Conservation (phyloP, 768 basidiomycete species). For the Kwoniella sp. region DNA sequence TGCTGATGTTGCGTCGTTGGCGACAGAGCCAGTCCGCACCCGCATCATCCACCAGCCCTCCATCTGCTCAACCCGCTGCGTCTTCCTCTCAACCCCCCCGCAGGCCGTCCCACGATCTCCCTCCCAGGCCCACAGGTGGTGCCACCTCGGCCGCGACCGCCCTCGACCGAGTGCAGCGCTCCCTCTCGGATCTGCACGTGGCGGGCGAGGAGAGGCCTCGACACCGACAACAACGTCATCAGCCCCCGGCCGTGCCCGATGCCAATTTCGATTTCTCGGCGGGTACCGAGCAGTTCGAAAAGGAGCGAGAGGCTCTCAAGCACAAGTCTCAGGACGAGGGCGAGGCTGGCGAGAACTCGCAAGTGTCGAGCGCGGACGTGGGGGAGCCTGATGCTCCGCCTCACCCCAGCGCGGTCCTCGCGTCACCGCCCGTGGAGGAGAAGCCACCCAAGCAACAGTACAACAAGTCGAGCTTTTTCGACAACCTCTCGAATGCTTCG, state of each 20-base stretch:
- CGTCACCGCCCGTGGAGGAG: conserved; percentile 2
- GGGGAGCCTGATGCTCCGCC: conserved; percentile 19
- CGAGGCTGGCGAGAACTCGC: conserved; percentile 6
- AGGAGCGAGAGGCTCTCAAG: conserved; percentile 19
- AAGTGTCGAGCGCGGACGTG: neutral
- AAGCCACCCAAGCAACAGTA: conserved; percentile 10
- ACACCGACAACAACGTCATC: conserved; percentile 4
- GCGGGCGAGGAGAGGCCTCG: conserved; percentile 3
- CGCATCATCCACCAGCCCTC: conserved; percentile 5
- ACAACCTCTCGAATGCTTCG: conserved; percentile 22
- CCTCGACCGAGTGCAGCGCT: conserved; percentile 40
- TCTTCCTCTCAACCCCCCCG: conserved; percentile 9
- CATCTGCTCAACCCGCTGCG: conserved; percentile 3
- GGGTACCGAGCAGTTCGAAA: conserved; percentile 30
- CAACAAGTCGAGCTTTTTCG: conserved; percentile 42
- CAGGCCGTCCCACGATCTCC: conserved; percentile 20
- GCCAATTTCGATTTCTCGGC: conserved; percentile 42
- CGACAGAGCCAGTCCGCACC: conserved; percentile 15
- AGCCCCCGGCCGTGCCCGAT: conserved; percentile 36
- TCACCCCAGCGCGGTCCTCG: conserved; percentile 27
- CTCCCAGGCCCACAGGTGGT: conserved; percentile 21
- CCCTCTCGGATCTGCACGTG: conserved; percentile 33
- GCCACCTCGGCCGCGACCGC: conserved; percentile 31
- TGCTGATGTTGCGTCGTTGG: conserved; percentile 10
- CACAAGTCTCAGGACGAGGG: conserved; percentile 3